Base-by-base conservation (phyloP, 129 eudicot species). In the Solidago caesia region DNA sequence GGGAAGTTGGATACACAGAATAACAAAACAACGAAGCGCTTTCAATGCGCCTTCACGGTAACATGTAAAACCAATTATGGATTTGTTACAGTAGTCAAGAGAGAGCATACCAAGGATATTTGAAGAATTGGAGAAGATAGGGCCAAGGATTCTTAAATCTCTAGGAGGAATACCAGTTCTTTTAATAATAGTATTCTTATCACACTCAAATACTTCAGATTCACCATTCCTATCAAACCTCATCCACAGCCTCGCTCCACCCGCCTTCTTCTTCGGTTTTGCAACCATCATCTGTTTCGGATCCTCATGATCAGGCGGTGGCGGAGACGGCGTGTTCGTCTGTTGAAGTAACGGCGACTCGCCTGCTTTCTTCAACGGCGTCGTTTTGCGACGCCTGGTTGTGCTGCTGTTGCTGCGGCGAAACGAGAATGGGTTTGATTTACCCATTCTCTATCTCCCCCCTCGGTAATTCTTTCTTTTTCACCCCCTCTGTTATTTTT, bases 71-170 rank as follows among this genome's bases (percentile, higher is more conserved):
- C 21, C 21, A 21, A 0, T 21, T 21, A 21, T 21, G 21, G 21
- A 21, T 21, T 21, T 21, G 21, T 21, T 21, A 21, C 21, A 21
- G 21, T 21, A 21, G 21, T 21, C 21, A 0, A 21, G 21, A 21
- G 21, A 21, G 21, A 21, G 21, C 0, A 21, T 85, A 95, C 99
- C 99, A 60, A 95, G 96, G 15, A 95, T 95, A 81, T 82, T 88
- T 46, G 99, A 95, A 45, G 97, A 95, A 42, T 95, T 89, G 59
- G 97, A 87, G 88, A 95, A 95, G 29, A 95, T 82, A 72, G 99
- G 99, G 5, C 99, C 99, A 42, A 91, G 95, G 70, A 95, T 87
- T 51, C 99, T 81, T 88, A 95, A 91, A 82, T 95, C 99, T 87
- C 99, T 82, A 77, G 99, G 79, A 49, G 99, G 99, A 72, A 95